Evolutionary conservation across 73 alveolate genomes (phyloP).

Genomic region (Stentor roeselii): DNA sequence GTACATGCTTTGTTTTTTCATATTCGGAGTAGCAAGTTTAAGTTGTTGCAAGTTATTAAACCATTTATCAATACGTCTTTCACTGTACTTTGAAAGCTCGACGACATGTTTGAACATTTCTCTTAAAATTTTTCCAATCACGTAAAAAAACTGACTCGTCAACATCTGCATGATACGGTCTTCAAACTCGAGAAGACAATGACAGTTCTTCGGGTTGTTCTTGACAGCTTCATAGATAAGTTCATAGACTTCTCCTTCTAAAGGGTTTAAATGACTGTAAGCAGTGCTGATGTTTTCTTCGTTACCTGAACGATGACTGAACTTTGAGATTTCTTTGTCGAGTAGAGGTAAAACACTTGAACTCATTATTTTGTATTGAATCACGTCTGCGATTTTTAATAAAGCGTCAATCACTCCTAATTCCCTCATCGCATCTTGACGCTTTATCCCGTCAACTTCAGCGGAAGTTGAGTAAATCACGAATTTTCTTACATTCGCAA

Average conservation of each 20-base stretch:
- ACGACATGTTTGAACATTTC: neutral
- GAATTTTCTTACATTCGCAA: neutral
- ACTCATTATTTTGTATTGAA: neutral
- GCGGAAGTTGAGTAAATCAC: neutral
- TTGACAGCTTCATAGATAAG: conserved; percentile 20
- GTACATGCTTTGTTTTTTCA: neutral
- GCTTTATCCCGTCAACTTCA: neutral
- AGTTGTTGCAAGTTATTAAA: neutral
- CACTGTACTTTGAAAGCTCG: neutral
- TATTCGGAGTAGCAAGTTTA: neutral
- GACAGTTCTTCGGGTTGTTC: neutral
- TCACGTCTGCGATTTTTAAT: neutral
- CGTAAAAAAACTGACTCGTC: neutral
- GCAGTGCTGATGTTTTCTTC: neutral
- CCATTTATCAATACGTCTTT: neutral
- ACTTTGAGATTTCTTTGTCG: neutral
- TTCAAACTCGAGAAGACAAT: neutral
- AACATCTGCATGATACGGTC: neutral
- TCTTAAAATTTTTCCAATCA: conserved; percentile 9
- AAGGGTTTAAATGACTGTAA: neutral
- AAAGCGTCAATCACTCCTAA: conserved; percentile 16
- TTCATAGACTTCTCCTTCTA: neutral
- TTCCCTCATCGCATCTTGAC: conserved; percentile 22
- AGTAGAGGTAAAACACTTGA: neutral
- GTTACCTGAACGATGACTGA: neutral